Evolutionary conservation across 352 stramenopile genomes (phyloP).

Genomic region (Phytophthora idaei): DNA sequence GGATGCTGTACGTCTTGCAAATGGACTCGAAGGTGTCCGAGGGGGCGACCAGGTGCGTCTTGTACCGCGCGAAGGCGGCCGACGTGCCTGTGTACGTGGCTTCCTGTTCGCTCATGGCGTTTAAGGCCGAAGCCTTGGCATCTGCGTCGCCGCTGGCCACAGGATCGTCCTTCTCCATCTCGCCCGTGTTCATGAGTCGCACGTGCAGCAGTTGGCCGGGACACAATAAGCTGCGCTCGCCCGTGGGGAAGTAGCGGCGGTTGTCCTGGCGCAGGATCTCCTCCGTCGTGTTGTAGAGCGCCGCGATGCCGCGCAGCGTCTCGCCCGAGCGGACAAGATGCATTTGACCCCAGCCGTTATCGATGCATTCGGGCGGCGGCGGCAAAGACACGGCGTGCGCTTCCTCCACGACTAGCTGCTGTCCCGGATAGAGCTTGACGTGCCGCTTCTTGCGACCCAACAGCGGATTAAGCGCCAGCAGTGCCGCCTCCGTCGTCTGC

Average conservation of each 20-base stretch:
- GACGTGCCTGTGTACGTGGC: slow-evolving; percentile 45
- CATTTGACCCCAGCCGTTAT: slow-evolving; percentile 87
- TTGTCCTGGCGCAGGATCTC: slow-evolving; percentile 84
- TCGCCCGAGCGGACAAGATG: slow-evolving; percentile 77
- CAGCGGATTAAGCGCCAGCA: slow-evolving; percentile 77
- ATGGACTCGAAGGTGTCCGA: slow-evolving; percentile 80
- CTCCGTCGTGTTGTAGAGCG: slow-evolving; percentile 83
- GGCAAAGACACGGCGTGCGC: slow-evolving; percentile 70
- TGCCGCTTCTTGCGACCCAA: slow-evolving; percentile 49
- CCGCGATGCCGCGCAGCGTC: slow-evolving; percentile 68
- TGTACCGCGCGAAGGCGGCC: slow-evolving; percentile 68
- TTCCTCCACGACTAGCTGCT: slow-evolving; percentile 81
- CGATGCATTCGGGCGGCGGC: slow-evolving; percentile 76
- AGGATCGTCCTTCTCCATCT: slow-evolving; percentile 52
- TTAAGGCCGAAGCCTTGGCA: slow-evolving; percentile 15
- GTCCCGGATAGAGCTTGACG: slow-evolving; percentile 69
- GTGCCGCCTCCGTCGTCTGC: slow-evolving; percentile 55
- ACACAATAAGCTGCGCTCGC: slow-evolving; percentile 70
- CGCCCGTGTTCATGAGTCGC: slow-evolving; percentile 76
- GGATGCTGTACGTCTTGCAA: slow-evolving; percentile 65
- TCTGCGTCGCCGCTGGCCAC: slow-evolving; percentile 13
- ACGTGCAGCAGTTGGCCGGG: slow-evolving; percentile 81
- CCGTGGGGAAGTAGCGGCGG: slow-evolving; percentile 76
- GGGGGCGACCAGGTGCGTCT: slow-evolving; percentile 56
- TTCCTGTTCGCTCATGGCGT: slow-evolving; percentile 17